Evolutionary conservation across 2,329 filamentous ascomycete genomes (phyloP).

Genomic region (Metarhizium sp.): DNA sequence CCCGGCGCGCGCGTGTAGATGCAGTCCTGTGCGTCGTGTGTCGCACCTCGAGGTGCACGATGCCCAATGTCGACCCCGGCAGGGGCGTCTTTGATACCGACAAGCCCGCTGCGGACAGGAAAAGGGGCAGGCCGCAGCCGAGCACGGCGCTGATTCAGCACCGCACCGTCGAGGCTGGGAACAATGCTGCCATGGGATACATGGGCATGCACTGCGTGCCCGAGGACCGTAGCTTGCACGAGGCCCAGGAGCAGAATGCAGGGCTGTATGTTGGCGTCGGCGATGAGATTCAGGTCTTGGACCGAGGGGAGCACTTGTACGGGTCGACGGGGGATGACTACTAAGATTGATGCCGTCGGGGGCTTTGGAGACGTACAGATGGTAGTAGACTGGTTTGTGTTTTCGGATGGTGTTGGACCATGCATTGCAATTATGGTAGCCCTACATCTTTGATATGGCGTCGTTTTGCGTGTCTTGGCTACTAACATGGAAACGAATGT

Average conservation of each 20-base stretch:
- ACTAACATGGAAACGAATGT: too few species aligned
- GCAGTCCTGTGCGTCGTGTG: conserved; percentile 1
- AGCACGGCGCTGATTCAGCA: conserved; percentile 15
- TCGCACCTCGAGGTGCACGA: conserved; percentile 1
- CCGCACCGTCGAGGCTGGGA: conserved; percentile 16
- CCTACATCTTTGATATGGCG: too few species aligned
- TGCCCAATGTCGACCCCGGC: conserved; percentile 1
- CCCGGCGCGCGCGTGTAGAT: neutral
- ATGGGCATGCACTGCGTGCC: conserved; percentile 22
- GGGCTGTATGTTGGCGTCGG: conserved; percentile 14
- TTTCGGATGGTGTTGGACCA: too few species aligned
- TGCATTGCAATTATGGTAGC: too few species aligned
- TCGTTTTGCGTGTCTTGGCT: too few species aligned
- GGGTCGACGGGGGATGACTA: conserved; percentile 18
- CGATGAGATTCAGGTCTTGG: conserved; percentile 18
- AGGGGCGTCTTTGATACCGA: conserved; percentile 1
- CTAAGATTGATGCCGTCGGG: conserved; percentile 4
- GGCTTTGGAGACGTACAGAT: too few species aligned
- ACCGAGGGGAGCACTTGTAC: conserved; percentile 16
- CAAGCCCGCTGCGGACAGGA: neutral
- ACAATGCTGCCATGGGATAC: conserved; percentile 17
- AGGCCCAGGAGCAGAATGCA: conserved; percentile 2
- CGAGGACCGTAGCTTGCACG: conserved; percentile 10
- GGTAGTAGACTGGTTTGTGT: too few species aligned
- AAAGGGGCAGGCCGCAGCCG: conserved; percentile 16